Percentiles rank a stretch among this genome's conserved stretches.
These are phyloP conservation scores for Porcisia deanei DNA, from an alignment of 208 protist species.

Conservation along the genomic window DNA sequence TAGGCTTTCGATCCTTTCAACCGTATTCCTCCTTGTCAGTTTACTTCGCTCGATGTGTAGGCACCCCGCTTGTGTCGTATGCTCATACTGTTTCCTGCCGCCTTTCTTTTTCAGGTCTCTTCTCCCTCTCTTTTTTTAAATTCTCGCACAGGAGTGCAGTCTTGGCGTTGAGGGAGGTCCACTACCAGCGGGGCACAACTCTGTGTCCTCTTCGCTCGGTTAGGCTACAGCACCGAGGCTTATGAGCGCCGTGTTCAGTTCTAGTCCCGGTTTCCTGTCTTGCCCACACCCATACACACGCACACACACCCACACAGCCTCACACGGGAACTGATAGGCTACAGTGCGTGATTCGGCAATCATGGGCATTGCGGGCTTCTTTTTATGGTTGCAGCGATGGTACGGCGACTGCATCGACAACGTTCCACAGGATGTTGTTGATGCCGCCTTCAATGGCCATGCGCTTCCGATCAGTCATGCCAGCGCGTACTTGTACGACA, in stretches of 20 bases:
- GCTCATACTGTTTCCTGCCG: background rate
- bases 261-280: background rate
- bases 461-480: slow-evolving; percentile 26
- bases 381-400: slow-evolving; percentile 86
- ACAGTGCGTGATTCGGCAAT: background rate
- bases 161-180: background rate
- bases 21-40: background rate
- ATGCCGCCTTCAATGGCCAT: slow-evolving; percentile 49
- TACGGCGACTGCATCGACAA: slow-evolving; percentile 83
- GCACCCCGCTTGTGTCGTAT: background rate
- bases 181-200: background rate
- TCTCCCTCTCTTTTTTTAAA: background rate
- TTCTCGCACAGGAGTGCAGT: background rate
- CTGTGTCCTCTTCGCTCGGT: background rate
- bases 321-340: background rate
- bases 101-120: background rate
- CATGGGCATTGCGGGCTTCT: slow-evolving; percentile 93
- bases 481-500: slow-evolving; percentile 87
- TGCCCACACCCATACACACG: background rate
- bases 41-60: background rate
- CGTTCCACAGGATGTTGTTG: slow-evolving; percentile 70
- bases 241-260: background rate
- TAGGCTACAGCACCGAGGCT: background rate
- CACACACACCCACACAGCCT: background rate
- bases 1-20: background rate